Conservation (phyloP, 2,329 filamentous ascomycete species). For the Fusarium beomiforme region DNA sequence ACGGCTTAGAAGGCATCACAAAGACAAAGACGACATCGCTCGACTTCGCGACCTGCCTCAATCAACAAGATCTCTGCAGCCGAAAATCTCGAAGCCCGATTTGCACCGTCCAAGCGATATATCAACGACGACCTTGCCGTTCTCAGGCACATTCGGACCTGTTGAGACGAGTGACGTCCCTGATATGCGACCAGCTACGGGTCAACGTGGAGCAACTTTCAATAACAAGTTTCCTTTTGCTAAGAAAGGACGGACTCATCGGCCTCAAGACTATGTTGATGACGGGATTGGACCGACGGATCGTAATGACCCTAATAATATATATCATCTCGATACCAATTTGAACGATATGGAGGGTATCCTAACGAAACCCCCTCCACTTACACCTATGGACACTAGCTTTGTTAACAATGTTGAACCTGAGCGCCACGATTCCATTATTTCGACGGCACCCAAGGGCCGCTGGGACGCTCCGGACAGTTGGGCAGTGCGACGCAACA, state of each 20-base stretch:
- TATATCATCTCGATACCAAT: conserved; percentile 87
- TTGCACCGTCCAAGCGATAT: conserved; percentile 51
- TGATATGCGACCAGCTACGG: conserved; percentile 40
- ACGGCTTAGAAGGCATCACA: conserved; percentile 62
- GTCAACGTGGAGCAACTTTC: conserved; percentile 61
- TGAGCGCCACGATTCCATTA: conserved; percentile 51
- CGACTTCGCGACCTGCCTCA: conserved; percentile 60
- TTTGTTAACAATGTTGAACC: conserved; percentile 58
- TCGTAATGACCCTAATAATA: conserved; percentile 65
- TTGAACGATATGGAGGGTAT: conserved; percentile 93
- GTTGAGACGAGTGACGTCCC: conserved; percentile 44
- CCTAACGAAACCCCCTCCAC: conserved; percentile 73
- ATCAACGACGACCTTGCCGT: conserved; percentile 51
- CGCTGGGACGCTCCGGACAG: conserved; percentile 96
- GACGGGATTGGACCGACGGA: conserved; percentile 71
- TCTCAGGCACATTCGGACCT: conserved; percentile 42
- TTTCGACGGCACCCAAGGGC: conserved; percentile 56
- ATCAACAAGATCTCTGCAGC: conserved; percentile 63
- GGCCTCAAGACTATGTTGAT: conserved; percentile 62
- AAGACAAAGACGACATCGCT: conserved; percentile 59
- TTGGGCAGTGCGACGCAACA: conserved; percentile 86
- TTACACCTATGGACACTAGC: conserved; percentile 75
- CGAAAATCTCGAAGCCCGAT: conserved; percentile 61
- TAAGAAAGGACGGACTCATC: conserved; percentile 62
- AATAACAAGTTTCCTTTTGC: conserved; percentile 72